Base-by-base conservation (phyloP, 805 yeast species). In the Lachancea mirantina region DNA sequence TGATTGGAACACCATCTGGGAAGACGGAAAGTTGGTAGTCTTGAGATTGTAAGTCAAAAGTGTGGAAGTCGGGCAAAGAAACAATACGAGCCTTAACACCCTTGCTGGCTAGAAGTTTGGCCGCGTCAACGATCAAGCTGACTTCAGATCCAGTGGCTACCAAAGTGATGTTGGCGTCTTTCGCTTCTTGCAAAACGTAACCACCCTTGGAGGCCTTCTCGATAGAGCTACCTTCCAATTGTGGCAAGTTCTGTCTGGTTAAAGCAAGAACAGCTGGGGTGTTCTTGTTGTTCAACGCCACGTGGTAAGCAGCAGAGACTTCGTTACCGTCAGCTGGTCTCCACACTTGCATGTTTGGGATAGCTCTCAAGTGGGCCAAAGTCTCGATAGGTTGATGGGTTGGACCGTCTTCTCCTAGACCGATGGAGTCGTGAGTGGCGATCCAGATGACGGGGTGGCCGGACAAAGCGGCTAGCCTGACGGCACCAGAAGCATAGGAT, bases 181-280 rank as follows among this genome's bases (percentile, higher is more conserved):
- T 77, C 42, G 59, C 62, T 40, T 70, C 71, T 39, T 71, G 60
- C 48, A 83, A 59, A 46, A 82, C 74, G 74, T 89, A 89, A 61
- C 94, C 98, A 78, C 98, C 98, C 71, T 82, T 84, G 39, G 76
- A 43, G 38, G 97, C 96, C 67, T 80, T 81, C 73, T 84, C 96
- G 47, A 87, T 71, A 34, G 88, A 65, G 33, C 96, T 85, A 55
- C 95, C 95, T 62, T 77, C 89, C 57, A 92, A 77, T 66, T 92
- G 96, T 43, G 97, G 88, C 59, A 82, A 68, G 76, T 78, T 78
- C 65, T 82, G 94, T 78, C 94, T 80, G 42, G 89, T 72, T 48
- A 82, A 66, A 44, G 89, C 88, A 57, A 82, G 66, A 49, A 82
- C 64, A 42, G 81, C 69, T 51, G 94, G 94, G 28, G 88, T 79